These are phyloP conservation scores for Calonectria naviculata DNA, from an alignment of 2,329 filamentous ascomycete species.

Conservation along the genomic window DNA sequence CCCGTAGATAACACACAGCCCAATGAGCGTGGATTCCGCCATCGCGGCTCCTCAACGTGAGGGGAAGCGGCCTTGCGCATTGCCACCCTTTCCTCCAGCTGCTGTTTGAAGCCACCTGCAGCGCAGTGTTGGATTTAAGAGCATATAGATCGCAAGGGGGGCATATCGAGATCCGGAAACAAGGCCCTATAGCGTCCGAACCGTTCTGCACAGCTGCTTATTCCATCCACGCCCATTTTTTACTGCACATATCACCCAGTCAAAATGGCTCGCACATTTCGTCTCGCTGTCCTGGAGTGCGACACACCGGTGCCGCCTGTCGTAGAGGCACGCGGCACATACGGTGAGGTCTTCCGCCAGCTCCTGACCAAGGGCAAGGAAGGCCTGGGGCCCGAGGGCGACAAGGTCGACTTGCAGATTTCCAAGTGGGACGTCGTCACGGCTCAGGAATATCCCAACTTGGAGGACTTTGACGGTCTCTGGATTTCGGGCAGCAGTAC, in stretches of 20 bases:
- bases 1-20: conserved; percentile 21
- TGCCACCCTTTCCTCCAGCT: neutral
- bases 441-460: conserved; percentile 39
- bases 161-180: neutral
- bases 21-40: conserved; percentile 37
- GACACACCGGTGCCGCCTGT: conserved; percentile 45
- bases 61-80: neutral
- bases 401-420: conserved; percentile 38
- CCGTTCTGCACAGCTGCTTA: neutral
- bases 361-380: conserved; percentile 41
- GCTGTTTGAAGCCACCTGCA: neutral
- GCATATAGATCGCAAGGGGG: conserved; percentile 10
- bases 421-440: conserved; percentile 45
- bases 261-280: conserved; percentile 35
- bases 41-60: conserved; percentile 19
- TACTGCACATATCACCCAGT: neutral
- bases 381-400: conserved; percentile 27
- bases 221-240: neutral
- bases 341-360: conserved; percentile 45
- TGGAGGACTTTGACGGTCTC: conserved; percentile 43
- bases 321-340: conserved; percentile 39
- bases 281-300: conserved; percentile 45
- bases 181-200: neutral
- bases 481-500: conserved; percentile 48
- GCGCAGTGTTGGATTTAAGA: neutral